These are phyloP conservation scores for Porogramme epimiltina DNA, from an alignment of 1,284 basidiomycete genomes.

Conservation along the genomic window DNA sequence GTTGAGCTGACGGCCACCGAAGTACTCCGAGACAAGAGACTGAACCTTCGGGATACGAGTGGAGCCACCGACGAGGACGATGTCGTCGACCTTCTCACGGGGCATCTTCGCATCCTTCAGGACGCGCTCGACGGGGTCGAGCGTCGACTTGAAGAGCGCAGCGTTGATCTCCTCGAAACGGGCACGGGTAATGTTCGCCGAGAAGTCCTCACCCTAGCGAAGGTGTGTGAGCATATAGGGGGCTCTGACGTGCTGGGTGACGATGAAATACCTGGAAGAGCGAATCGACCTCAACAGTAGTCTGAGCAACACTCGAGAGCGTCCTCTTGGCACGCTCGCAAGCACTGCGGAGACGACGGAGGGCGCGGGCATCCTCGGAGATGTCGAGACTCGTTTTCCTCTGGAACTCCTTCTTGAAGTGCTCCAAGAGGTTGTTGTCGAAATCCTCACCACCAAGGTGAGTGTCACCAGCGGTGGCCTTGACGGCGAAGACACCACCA, in stretches of 20 bases:
- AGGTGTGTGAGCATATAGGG: conserved; percentile 24
- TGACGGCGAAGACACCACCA: conserved; percentile 96
- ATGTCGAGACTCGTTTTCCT: conserved; percentile 97
- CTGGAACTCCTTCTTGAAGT: conserved; percentile 99
- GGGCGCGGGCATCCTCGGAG: conserved; percentile 92
- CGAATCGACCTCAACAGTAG: conserved; percentile 98
- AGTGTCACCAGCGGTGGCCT: conserved; percentile 98
- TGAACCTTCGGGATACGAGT: conserved; percentile 99
- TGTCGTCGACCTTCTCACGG: conserved; percentile 97
- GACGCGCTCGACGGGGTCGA: conserved; percentile 99
- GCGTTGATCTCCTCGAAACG: conserved; percentile 99
- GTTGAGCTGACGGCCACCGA: conserved; percentile 96
- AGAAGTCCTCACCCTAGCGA: conserved; percentile 86
- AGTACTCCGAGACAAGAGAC: conserved; percentile 96
- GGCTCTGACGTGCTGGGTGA: too few relatives aligned
- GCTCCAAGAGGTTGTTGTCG: conserved; percentile 95
- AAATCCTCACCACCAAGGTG: conserved; percentile 99
- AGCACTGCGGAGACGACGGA: conserved; percentile 92
- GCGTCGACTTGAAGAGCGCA: conserved; percentile 90
- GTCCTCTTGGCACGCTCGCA: conserved; percentile 99
- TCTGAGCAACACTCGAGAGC: conserved; percentile 96
- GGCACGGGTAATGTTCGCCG: conserved; percentile 95
- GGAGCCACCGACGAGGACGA: conserved; percentile 99
- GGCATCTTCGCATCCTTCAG: conserved; percentile 99
- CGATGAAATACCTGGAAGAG: conserved; percentile 91